These are phyloP conservation scores for Eucalyptus virginea DNA, from an alignment of 345 rosid species.

Conservation along the genomic window DNA sequence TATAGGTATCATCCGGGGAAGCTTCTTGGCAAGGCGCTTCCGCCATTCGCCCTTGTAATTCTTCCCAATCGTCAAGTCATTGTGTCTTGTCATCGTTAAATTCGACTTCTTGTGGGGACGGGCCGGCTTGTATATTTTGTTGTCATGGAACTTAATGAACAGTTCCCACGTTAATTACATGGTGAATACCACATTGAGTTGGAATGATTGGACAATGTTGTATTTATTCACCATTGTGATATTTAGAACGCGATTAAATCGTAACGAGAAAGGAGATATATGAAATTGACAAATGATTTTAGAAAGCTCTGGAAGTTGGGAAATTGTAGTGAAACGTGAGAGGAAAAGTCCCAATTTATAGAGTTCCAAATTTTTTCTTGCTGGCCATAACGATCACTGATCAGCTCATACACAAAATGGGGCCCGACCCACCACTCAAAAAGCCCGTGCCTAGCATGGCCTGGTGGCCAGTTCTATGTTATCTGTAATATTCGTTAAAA, in stretches of 20 bases:
- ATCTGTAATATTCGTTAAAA: no score
- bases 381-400: neutral
- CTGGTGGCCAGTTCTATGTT: accelerated
- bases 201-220: no score
- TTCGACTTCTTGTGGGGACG: neutral
- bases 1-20: neutral
- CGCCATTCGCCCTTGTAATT: neutral
- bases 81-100: neutral
- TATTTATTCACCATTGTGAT: no score
- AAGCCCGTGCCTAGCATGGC: neutral
- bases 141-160: neutral
- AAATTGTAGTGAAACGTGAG: neutral
- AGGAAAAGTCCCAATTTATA: neutral
- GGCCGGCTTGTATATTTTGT: neutral
- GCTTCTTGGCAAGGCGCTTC: neutral
- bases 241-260: no score
- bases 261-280: accelerated
- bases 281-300: neutral
- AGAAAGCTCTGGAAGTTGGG: neutral
- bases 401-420: neutral
- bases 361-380: neutral
- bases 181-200: no score
- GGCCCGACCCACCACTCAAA: neutral
- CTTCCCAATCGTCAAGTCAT: neutral
- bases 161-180: neutral